These are phyloP conservation scores for Lolium rigidum DNA, from an alignment of 176 grass and related monocot genomes.

Conservation along the genomic window DNA sequence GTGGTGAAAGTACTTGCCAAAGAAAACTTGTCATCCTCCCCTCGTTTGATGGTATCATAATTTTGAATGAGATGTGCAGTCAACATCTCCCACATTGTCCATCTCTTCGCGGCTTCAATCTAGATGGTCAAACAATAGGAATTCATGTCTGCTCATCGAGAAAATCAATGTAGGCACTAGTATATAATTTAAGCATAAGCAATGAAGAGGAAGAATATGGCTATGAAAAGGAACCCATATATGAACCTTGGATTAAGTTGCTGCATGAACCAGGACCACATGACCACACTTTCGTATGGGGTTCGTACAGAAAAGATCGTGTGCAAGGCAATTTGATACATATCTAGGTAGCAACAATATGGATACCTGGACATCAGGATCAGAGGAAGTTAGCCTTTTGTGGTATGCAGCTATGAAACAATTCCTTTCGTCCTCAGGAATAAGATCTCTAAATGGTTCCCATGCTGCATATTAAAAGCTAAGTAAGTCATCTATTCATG, in stretches of 20 bases:
- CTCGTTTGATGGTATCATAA: slow-evolving; percentile 77
- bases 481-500: not conserved
- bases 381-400: slow-evolving; percentile 85
- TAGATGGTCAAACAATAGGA: slow-evolving; percentile 38
- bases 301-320: too few species aligned
- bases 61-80: slow-evolving; percentile 96
- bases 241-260: too few species aligned
- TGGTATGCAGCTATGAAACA: slow-evolving; percentile 80
- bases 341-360: slow-evolving; percentile 5
- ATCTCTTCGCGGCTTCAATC: slow-evolving; percentile 85
- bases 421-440: slow-evolving; percentile 83
- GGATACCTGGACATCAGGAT: slow-evolving; percentile 65
- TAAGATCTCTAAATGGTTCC: slow-evolving; percentile 93
- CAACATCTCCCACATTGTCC: slow-evolving; percentile 98
- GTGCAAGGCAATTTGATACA: too few species aligned
- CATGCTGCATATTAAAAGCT: slow-evolving; percentile 58
- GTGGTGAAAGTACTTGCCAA: slow-evolving; percentile 57
- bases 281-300: too few species aligned
- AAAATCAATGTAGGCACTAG: not conserved
- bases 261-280: too few species aligned
- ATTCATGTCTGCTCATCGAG: not conserved
- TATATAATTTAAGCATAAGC: slow-evolving; percentile 10
- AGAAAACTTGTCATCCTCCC: slow-evolving; percentile 84
- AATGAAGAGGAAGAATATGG: slow-evolving; percentile 11
- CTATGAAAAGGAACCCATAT: not conserved